phyloP scores from a whole-genome alignment of 805 yeast genomes.

The Wickerhamomyces chambardii region DNA sequence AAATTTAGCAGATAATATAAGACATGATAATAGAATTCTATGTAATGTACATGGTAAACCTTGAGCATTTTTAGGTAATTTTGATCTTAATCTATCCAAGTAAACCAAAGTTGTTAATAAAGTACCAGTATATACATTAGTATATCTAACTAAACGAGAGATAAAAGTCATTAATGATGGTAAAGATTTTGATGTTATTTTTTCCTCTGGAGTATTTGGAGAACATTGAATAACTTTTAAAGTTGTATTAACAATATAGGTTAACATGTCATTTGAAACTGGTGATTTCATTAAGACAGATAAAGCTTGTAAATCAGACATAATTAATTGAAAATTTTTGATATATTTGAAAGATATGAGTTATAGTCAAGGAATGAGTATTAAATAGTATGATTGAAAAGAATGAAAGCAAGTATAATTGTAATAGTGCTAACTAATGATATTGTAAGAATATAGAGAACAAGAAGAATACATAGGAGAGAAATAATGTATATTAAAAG shows the following conservation, averaged over 20 bases:
- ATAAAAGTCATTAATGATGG: slow-evolving; percentile 74
- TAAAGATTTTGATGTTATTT: slow-evolving; percentile 9
- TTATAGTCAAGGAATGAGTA: too few relatives aligned
- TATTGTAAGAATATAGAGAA: too few relatives aligned
- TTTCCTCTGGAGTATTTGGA: slow-evolving; percentile 20
- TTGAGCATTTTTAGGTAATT: slow-evolving; percentile 61
- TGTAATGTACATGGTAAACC: slow-evolving; percentile 78
- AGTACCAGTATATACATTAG: slow-evolving; percentile 77
- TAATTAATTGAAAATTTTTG: slow-evolving; percentile 7
- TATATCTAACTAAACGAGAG: slow-evolving; percentile 60
- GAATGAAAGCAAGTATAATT: too few relatives aligned
- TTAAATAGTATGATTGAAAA: too few relatives aligned
- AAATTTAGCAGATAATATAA: slow-evolving; percentile 63
- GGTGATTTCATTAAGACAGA: slow-evolving; percentile 53
- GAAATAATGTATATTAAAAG: too few relatives aligned
- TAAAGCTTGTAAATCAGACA: slow-evolving; percentile 49
- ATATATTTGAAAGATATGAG: too few relatives aligned
- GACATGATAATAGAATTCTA: slow-evolving; percentile 65
- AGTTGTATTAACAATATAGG: slow-evolving; percentile 56
- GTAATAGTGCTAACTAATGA: too few relatives aligned
- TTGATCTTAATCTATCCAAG: slow-evolving; percentile 49
- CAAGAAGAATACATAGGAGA: too few relatives aligned
- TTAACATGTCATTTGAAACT: slow-evolving; percentile 68
- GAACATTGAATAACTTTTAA: slow-evolving; percentile 58
- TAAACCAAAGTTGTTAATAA: slow-evolving; percentile 65